A percentile compares a stretch with the other conserved stretches of the same genome.
Evolutionary conservation across 1,284 basidiomycete species (phyloP).

Genomic region (Leccinum griseonigrum): DNA sequence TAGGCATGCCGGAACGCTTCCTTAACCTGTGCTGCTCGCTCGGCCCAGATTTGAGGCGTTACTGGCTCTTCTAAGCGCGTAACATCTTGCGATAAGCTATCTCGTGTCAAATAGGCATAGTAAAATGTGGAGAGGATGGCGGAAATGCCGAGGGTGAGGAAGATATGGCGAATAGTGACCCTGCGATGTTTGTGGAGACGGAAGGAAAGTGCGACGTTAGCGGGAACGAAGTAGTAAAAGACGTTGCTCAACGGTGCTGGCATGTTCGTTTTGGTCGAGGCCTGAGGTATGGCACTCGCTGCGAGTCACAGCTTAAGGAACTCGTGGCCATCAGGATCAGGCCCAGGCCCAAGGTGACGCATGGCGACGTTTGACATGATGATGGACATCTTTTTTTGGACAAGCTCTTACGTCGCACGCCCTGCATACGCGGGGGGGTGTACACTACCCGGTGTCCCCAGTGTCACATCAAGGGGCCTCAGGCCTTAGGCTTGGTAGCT

Average conservation of each 20-base stretch:
- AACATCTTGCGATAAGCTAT: conserved; percentile 4
- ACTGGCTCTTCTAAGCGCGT: conserved; percentile 21
- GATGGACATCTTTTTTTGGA: too few relatives aligned
- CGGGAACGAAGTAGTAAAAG: neutral
- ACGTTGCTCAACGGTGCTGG: neutral
- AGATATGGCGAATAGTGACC: conserved; percentile 30
- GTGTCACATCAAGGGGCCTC: too few relatives aligned
- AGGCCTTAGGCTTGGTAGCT: too few relatives aligned
- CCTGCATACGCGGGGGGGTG: too few relatives aligned
- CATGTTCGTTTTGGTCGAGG: neutral
- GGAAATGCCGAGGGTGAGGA: conserved; percentile 24
- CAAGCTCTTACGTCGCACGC: too few relatives aligned
- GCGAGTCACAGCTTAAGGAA: neutral
- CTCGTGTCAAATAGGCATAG: conserved; percentile 14
- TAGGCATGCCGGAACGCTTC: conserved; percentile 64
- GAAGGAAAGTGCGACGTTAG: neutral
- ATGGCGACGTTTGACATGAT: neutral
- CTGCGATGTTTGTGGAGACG: conserved; percentile 20
- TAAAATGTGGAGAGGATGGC: conserved; percentile 22
- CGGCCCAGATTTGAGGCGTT: conserved; percentile 41
- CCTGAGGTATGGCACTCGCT: neutral
- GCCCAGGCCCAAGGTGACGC: neutral
- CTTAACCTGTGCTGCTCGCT: conserved; percentile 56
- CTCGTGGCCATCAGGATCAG: neutral
- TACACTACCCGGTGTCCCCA: too few relatives aligned